phyloP scores from a whole-genome alignment of 1,284 basidiomycete genomes.

The Farysia itapuensis region DNA sequence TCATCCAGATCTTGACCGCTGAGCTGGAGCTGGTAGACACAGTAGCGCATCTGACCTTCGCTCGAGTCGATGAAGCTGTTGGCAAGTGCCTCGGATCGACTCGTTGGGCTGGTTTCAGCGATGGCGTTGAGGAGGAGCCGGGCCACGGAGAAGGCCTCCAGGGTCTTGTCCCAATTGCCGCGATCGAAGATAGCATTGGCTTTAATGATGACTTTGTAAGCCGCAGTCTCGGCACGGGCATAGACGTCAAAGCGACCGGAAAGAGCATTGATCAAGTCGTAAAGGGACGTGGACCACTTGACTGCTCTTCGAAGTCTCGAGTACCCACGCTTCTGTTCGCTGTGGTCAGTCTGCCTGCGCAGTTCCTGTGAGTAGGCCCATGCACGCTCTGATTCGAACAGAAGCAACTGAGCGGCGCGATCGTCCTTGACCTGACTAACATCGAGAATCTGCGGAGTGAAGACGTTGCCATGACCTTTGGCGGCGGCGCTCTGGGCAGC shows the following conservation, averaged over 20 bases:
- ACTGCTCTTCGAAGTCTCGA: slow-evolving; percentile 80
- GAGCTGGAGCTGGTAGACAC: slow-evolving; percentile 76
- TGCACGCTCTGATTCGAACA: slow-evolving; percentile 88
- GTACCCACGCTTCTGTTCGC: slow-evolving; percentile 72
- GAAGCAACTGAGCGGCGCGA: slow-evolving; percentile 66
- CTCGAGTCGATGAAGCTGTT: slow-evolving; percentile 81
- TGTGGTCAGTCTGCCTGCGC: slow-evolving; percentile 65
- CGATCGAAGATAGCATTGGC: slow-evolving; percentile 63
- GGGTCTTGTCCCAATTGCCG: slow-evolving; percentile 72
- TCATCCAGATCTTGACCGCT: slow-evolving; percentile 78
- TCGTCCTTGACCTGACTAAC: slow-evolving; percentile 39
- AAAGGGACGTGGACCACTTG: slow-evolving; percentile 77
- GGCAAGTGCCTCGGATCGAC: slow-evolving; percentile 85
- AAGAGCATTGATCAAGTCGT: slow-evolving; percentile 73
- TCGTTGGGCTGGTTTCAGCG: slow-evolving; percentile 71
- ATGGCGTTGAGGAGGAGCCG: slow-evolving; percentile 74
- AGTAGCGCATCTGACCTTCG: slow-evolving; percentile 86
- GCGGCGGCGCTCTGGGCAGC: slow-evolving; percentile 46
- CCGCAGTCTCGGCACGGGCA: slow-evolving; percentile 46
- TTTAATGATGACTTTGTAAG: slow-evolving; percentile 70
- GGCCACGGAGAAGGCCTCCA: slow-evolving; percentile 77
- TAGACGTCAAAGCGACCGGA: slow-evolving; percentile 33
- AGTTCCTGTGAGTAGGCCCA: slow-evolving; percentile 87
- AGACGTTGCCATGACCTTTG: slow-evolving; percentile 78
- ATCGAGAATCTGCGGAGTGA: slow-evolving; percentile 63